Evolutionary conservation across 192 early-diverging fungal genomes (phyloP).

Genomic region (Gamsiella multidivaricata): DNA sequence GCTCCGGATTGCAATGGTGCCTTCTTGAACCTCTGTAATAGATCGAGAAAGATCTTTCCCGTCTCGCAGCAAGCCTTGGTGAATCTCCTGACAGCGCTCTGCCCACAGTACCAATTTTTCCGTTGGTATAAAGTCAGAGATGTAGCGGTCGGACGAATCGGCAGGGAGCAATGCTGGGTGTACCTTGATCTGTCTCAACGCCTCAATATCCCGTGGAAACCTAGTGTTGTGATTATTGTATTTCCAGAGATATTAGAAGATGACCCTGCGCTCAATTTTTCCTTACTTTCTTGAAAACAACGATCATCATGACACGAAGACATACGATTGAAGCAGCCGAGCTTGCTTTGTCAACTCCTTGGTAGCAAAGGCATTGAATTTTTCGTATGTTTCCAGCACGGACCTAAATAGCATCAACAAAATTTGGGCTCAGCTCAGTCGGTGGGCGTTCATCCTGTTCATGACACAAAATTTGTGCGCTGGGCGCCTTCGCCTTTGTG

Average conservation of each 20-base stretch:
- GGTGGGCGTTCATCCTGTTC: not conserved
- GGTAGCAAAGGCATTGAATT: conserved; percentile 52
- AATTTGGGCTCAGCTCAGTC: too few species aligned
- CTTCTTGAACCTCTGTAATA: conserved; percentile 50
- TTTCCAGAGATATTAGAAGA: not conserved
- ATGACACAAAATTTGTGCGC: not conserved
- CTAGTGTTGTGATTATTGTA: conserved; percentile 5
- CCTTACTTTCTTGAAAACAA: not conserved
- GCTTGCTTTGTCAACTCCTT: conserved; percentile 57
- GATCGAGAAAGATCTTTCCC: conserved; percentile 39
- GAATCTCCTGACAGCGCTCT: conserved; percentile 46
- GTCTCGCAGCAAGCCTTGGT: conserved; percentile 33
- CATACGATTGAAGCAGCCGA: conserved; percentile 46
- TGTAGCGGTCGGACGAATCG: conserved; percentile 40
- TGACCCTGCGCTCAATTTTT: too few species aligned
- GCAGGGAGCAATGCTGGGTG: conserved; percentile 55
- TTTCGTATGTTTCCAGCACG: conserved; percentile 55
- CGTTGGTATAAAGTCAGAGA: conserved; percentile 53
- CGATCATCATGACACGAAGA: not conserved
- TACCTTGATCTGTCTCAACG: conserved; percentile 57
- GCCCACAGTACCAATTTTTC: conserved; percentile 48
- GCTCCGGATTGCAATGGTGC: conserved; percentile 36
- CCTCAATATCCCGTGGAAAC: conserved; percentile 54
- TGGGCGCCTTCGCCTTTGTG: not conserved
- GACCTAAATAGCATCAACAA: conserved; percentile 31